Base-by-base conservation (phyloP, 1,284 basidiomycete species). In the Cryptococcus sp. region DNA sequence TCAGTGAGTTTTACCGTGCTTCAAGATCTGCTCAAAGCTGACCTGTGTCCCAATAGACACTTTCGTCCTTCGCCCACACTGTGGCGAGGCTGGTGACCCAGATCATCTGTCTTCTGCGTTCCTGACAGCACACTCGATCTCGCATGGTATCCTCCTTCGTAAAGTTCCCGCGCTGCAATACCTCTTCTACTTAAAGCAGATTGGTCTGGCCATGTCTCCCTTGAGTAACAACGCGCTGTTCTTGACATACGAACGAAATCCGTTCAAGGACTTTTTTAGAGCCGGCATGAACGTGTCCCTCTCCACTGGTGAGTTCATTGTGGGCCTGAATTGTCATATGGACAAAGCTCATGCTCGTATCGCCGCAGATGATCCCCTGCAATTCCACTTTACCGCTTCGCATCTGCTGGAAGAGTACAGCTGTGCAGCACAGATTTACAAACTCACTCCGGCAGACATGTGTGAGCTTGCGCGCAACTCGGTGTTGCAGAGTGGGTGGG, bases 201-300 rank as follows among this genome's bases (percentile, higher is more conserved):
- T 97, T 60, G 94, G 93, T 7, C 85, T 99, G 19, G 95, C 96
- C 6, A 99, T 99, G 96, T 94, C 91, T 70, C 96, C 96, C 0
- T 80, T 99, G 46, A 93, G 90, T 76, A 99, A 99, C 79, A 99
- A 99, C 69, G 94, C 96, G 1, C 82, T 99, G 43, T 99, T 99
- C 82, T 82, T 99, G 70, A 90, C 76, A 10, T 99, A 98, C 73
- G 96, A 99, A 79, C 84, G 96, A 50, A 99, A 99, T 73, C 96
- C 96, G 0, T 85, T 99, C 60, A 94, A 94, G 7, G 91, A 94
- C 70, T 99, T 96, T 79, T 97, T 99, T 85, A 90, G 93, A 73
- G 88, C 89, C 0, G 96, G 96, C 22, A 82, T 99, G 71, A 98
- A 99, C 73, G 93, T 99, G 58, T 94, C 91, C 72, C 81, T 99